phyloP scores from a whole-genome alignment of 345 rosid species.

The Microcos paniculata region DNA sequence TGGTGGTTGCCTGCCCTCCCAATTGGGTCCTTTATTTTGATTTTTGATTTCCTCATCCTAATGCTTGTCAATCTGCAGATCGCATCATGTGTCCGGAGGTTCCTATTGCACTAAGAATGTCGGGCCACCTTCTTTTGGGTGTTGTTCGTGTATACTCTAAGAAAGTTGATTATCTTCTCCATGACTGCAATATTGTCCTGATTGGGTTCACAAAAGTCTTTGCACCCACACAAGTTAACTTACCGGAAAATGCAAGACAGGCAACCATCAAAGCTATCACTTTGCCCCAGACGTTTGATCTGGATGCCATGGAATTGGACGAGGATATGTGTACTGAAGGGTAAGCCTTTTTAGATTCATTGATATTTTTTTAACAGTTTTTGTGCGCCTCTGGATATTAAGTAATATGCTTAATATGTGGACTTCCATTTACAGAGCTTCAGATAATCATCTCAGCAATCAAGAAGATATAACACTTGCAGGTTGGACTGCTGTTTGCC shows the following conservation, averaged over 20 bases:
- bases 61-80: slow-evolving; percentile 32
- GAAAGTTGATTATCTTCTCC: slow-evolving; percentile 80
- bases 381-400: not conserved
- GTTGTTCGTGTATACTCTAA: slow-evolving; percentile 86
- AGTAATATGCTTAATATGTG: not conserved
- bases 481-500: no score
- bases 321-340: slow-evolving; percentile 33
- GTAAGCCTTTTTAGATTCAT: slow-evolving; percentile 23
- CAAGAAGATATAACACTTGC: slow-evolving; percentile 74
- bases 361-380: not conserved
- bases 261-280: slow-evolving; percentile 69
- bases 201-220: slow-evolving; percentile 60
- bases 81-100: slow-evolving; percentile 67
- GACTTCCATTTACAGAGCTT: slow-evolving; percentile 34
- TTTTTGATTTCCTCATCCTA: no score
- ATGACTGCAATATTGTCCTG: slow-evolving; percentile 53
- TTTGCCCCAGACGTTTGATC: slow-evolving; percentile 59
- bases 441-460: slow-evolving; percentile 51
- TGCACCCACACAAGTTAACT: slow-evolving; percentile 45
- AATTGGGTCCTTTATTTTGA: no score
- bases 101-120: slow-evolving; percentile 82
- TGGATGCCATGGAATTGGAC: slow-evolving; percentile 65
- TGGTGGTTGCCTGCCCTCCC: not conserved
- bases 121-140: slow-evolving; percentile 83
- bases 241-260: slow-evolving; percentile 68